Base-by-base conservation (phyloP, 2,329 filamentous ascomycete species). In the Chalaropsis ovoidea region DNA sequence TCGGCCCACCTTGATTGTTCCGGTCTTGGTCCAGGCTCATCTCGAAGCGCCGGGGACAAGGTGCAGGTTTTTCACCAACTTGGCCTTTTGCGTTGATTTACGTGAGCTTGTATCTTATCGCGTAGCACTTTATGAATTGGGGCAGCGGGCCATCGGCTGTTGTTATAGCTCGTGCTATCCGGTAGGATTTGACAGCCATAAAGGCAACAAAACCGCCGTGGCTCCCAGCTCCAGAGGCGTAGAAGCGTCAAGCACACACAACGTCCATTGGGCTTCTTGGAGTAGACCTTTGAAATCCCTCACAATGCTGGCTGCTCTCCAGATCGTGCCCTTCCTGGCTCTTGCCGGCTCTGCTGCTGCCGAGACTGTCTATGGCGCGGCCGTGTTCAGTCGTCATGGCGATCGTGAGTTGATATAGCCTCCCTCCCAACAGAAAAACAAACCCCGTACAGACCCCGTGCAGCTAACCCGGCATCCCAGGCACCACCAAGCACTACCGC, bases 401-500 rank as follows among this genome's bases (percentile, higher is more conserved):
- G 74, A 75, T 64, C 71, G 74, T 75, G 68, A 45, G 72, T 70
- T 31, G 24, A 58, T 58, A 58, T 58, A n/a, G 17, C 24, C 22
- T 17, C n/a, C 17, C 24, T 2, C 13, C 47, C 7, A 27, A 19
- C 22, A 19, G 17, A 49, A n/a, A 49, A n/a, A 49, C 45, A 19
- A 6, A 8, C 8, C 8, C 52, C 22, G 17, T 58, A n/a, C 4
- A 31, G 52, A 31, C 27, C 6, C 13, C 17, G 13, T 42, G n/a
- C n/a, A 41, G 47, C 13, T 68, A 22, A 61, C 35, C 3, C 13
- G 10, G 2, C 2, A 4, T 1, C 31, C 11, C n/a, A 75, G 74
- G 74, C 3, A 72, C 71, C 39, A 72, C 74, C 17, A 75, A 75
- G 69, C 72, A 73, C 69, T 75, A 75, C 63, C 71, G 71, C 17